Conservation (phyloP, 805 yeast species). For the Hagleromyces aurorensis region DNA sequence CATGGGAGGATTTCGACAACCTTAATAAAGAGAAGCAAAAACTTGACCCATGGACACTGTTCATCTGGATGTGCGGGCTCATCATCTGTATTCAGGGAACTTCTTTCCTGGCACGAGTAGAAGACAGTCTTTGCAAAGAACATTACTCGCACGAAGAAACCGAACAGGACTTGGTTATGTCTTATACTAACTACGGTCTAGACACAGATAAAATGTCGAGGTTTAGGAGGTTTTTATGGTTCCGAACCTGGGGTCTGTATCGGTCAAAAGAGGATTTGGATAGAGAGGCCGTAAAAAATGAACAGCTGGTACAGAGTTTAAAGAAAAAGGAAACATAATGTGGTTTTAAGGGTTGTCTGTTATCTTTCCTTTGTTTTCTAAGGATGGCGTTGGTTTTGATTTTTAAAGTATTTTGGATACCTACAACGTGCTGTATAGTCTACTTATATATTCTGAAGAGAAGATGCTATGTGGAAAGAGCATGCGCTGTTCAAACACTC, state of each 20-base stretch:
- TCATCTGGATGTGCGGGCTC: slow-evolving; percentile 33
- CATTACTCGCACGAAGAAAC: slow-evolving; percentile 34
- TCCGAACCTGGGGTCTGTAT: slow-evolving; percentile 35
- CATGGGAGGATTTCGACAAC: slow-evolving; percentile 54
- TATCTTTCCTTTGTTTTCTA: no score
- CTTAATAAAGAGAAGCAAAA: slow-evolving; percentile 35
- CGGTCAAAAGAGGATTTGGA: slow-evolving; percentile 28
- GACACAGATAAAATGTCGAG: slow-evolving; percentile 44
- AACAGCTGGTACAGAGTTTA: slow-evolving; percentile 56
- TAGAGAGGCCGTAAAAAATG: slow-evolving; percentile 52
- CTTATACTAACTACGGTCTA: slow-evolving; percentile 44
- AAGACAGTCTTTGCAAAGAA: slow-evolving; percentile 30
- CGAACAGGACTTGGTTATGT: slow-evolving; percentile 34
- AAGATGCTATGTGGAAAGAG: no score
- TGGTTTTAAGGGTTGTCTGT: no score
- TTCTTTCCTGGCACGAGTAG: slow-evolving; percentile 33
- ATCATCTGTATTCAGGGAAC: slow-evolving; percentile 37
- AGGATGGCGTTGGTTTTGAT: no score
- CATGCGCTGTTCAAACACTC: no score
- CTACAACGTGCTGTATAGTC: no score
- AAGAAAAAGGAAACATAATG: slow-evolving; percentile 8
- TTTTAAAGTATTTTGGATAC: no score
- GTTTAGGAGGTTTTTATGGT: slow-evolving; percentile 51
- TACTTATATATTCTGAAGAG: no score
- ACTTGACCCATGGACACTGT: slow-evolving; percentile 36